phyloP scores from a whole-genome alignment of 768 basidiomycete species.

The Sarcodon sp. region DNA sequence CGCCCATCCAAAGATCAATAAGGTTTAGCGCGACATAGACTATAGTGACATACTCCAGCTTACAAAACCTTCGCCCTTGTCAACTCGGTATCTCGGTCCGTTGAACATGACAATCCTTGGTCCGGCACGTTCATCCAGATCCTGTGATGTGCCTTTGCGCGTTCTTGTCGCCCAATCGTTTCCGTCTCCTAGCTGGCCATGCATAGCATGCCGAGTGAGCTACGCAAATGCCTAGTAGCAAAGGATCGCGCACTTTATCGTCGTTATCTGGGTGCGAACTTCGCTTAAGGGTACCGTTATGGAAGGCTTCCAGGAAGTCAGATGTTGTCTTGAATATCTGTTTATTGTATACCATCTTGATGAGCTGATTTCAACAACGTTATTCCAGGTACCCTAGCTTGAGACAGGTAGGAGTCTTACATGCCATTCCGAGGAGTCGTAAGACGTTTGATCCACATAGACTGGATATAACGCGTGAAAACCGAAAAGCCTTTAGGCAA shows the following conservation, averaged over 20 bases:
- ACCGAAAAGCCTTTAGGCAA: slow-evolving; percentile 38
- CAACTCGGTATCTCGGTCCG: slow-evolving; percentile 44
- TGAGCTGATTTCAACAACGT: not conserved
- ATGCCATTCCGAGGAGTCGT: slow-evolving; percentile 39
- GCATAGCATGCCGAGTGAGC: slow-evolving; percentile 17
- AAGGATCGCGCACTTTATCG: too few species aligned
- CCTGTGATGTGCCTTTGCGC: slow-evolving; percentile 25
- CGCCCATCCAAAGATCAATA: too few species aligned
- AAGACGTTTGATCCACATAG: slow-evolving; percentile 44
- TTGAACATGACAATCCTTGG: slow-evolving; percentile 51
- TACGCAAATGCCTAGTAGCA: too few species aligned
- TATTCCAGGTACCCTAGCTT: not conserved
- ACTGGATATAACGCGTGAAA: slow-evolving; percentile 37
- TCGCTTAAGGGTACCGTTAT: slow-evolving; percentile 37
- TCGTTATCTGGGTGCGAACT: too few species aligned
- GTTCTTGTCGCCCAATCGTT: slow-evolving; percentile 33
- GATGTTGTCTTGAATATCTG: slow-evolving; percentile 36
- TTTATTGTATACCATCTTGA: slow-evolving; percentile 43
- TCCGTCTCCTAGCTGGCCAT: slow-evolving; percentile 16
- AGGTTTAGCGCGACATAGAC: too few species aligned
- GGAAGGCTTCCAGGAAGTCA: slow-evolving; percentile 39
- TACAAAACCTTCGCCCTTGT: slow-evolving; percentile 36
- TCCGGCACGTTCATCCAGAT: slow-evolving; percentile 53
- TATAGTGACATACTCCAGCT: slow-evolving; percentile 28
- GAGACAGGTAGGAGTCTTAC: not conserved